Conservation (phyloP, 371 early-diverging fungal genomes). For the Amoeboaphelidium protococcarum region DNA sequence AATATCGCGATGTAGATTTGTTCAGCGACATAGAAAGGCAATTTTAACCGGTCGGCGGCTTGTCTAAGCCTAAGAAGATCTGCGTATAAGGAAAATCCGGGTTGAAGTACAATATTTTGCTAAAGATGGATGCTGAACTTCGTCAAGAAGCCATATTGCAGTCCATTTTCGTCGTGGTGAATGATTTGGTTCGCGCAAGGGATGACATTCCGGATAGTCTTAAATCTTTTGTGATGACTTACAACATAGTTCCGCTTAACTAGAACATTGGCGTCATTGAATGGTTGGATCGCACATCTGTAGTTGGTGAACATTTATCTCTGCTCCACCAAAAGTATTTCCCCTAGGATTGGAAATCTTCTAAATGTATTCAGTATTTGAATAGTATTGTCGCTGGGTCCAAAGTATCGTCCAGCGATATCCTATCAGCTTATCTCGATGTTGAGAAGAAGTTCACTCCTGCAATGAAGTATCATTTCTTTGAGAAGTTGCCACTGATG, state of each 20-base stretch:
- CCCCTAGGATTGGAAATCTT: neutral
- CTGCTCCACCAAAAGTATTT: neutral
- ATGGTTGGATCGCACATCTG: neutral
- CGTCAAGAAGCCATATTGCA: slow-evolving; percentile 8
- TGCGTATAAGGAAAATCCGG: too few species aligned
- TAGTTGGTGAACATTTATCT: neutral
- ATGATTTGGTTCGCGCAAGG: neutral
- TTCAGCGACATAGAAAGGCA: too few species aligned
- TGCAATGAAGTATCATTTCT: neutral
- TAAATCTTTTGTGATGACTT: neutral
- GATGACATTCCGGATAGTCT: neutral
- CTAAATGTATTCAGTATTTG: neutral
- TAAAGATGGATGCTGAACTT: too few species aligned
- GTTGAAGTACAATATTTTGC: too few species aligned
- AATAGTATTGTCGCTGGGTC: neutral
- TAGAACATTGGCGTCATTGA: neutral
- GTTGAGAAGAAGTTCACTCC: neutral
- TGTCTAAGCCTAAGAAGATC: too few species aligned
- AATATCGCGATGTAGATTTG: too few species aligned
- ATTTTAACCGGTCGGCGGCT: too few species aligned
- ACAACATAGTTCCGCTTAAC: neutral
- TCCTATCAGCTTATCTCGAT: neutral
- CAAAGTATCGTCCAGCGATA: neutral
- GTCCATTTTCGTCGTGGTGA: neutral
- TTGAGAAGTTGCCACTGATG: too few species aligned